Evolutionary conservation across 2,329 filamentous ascomycete genomes (phyloP).

Genomic region (Coniochaeta hoffmannii): DNA sequence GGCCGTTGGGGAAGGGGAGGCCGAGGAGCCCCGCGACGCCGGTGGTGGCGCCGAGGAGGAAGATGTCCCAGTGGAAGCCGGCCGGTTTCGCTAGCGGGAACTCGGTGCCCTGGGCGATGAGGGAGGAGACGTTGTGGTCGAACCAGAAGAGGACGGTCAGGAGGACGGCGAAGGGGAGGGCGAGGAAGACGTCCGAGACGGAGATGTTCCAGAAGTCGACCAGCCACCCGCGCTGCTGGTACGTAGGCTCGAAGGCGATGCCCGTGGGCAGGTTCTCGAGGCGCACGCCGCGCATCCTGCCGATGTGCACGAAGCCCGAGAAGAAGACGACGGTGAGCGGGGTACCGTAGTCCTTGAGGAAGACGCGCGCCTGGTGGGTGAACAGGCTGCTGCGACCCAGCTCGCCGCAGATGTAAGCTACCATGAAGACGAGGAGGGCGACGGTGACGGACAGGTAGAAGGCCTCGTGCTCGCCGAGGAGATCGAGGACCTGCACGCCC

Average conservation of each 20-base stretch:
- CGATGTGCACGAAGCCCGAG: conserved; percentile 81
- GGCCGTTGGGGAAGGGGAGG: conserved; percentile 73
- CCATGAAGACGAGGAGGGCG: conserved; percentile 68
- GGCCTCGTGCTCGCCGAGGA: conserved; percentile 59
- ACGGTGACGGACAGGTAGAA: conserved; percentile 76
- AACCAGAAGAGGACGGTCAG: conserved; percentile 85
- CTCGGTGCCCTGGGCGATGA: conserved; percentile 77
- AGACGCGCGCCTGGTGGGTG: conserved; percentile 66
- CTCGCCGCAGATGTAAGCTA: conserved; percentile 66
- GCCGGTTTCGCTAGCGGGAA: conserved; percentile 75
- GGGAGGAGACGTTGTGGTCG: conserved; percentile 79
- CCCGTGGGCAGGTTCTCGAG: conserved; percentile 68
- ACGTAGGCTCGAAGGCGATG: conserved; percentile 72
- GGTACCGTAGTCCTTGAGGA: conserved; percentile 85
- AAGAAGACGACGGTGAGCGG: conserved; percentile 81
- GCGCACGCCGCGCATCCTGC: conserved; percentile 65
- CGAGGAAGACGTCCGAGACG: conserved; percentile 68
- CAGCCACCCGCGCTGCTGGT: conserved; percentile 65
- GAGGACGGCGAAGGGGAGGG: conserved; percentile 78
- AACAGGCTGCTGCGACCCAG: conserved; percentile 67
- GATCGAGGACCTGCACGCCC: conserved; percentile 75
- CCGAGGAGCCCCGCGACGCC: conserved; percentile 69
- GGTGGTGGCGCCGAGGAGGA: conserved; percentile 72
- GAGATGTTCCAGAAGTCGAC: conserved; percentile 74
- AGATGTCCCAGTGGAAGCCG: conserved; percentile 81